Evolutionary conservation across 2,329 filamentous ascomycete genomes (phyloP).

Genomic region (Hypoxylon sp.): DNA sequence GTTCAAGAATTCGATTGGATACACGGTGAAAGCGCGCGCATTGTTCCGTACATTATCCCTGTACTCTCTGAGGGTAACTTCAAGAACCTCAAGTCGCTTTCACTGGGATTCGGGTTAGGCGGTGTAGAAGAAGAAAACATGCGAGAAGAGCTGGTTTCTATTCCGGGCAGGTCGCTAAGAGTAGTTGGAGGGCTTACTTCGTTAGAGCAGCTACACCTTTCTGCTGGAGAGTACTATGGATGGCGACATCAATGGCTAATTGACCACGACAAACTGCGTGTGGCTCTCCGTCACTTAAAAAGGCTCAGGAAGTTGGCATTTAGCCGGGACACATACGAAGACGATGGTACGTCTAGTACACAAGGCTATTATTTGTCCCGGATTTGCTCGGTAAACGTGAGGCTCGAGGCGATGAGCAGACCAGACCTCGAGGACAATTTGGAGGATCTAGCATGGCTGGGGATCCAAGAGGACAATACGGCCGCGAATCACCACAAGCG

Average conservation of each 20-base stretch:
- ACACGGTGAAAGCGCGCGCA: background rate
- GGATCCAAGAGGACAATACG: too few relatives aligned
- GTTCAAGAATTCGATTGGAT: background rate
- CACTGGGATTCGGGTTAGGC: slow-evolving; percentile 11
- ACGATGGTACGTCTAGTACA: background rate
- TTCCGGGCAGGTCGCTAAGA: background rate
- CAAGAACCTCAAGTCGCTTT: slow-evolving; percentile 21
- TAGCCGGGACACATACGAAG: background rate
- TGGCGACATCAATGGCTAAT: background rate
- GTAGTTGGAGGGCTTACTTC: background rate
- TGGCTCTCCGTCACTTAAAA: background rate
- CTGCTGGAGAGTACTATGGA: background rate
- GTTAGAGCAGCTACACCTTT: slow-evolving; percentile 2
- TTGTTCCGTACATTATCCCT: slow-evolving; percentile 16
- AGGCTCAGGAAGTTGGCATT: background rate
- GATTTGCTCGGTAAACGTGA: background rate
- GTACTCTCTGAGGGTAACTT: slow-evolving; percentile 9
- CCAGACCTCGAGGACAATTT: background rate
- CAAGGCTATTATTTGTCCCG: background rate
- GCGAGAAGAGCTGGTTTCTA: background rate
- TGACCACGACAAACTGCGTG: background rate
- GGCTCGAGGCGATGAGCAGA: background rate
- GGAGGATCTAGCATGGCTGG: background rate
- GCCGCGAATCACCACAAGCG: background rate
- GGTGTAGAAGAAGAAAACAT: background rate